Conservation (phyloP, 2,329 filamentous ascomycete genomes). For the Pestalotiopsis sp. region DNA sequence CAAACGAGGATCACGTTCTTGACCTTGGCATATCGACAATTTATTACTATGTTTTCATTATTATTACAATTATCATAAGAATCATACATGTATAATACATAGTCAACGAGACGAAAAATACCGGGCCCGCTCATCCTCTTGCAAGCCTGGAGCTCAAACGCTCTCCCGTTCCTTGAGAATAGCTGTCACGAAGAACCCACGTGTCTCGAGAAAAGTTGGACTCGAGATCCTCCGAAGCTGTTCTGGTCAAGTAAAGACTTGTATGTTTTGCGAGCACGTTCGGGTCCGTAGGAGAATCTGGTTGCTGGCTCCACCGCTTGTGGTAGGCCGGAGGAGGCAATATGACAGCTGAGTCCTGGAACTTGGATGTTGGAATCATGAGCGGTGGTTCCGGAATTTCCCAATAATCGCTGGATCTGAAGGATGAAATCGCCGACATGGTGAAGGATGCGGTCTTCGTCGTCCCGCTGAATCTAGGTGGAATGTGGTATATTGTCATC, state of each 20-base stretch:
- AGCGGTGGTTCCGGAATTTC: neutral
- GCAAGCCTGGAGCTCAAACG: neutral
- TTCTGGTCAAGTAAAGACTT: neutral
- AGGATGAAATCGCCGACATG: neutral
- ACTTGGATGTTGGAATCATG: neutral
- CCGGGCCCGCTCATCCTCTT: neutral
- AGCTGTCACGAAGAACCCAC: neutral
- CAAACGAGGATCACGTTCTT: no score
- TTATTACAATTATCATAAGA: neutral
- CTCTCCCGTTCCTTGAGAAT: neutral
- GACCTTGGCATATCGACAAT: no score
- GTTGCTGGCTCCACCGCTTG: constrained; percentile 5
- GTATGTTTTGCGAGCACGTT: neutral
- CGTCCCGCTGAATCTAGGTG: neutral
- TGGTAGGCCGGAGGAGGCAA: neutral
- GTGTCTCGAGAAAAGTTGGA: constrained; percentile 4
- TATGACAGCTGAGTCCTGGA: neutral
- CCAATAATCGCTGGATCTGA: neutral
- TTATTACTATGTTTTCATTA: neutral
- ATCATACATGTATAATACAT: neutral
- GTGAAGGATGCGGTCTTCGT: neutral
- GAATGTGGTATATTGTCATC: neutral
- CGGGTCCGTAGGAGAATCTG: neutral
- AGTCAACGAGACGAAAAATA: neutral
- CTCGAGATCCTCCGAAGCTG: neutral